A percentile compares a stretch with the other conserved stretches of the same genome.
Evolutionary conservation across 1,284 basidiomycete genomes (phyloP).

Genomic region (Peniophora sp.): DNA sequence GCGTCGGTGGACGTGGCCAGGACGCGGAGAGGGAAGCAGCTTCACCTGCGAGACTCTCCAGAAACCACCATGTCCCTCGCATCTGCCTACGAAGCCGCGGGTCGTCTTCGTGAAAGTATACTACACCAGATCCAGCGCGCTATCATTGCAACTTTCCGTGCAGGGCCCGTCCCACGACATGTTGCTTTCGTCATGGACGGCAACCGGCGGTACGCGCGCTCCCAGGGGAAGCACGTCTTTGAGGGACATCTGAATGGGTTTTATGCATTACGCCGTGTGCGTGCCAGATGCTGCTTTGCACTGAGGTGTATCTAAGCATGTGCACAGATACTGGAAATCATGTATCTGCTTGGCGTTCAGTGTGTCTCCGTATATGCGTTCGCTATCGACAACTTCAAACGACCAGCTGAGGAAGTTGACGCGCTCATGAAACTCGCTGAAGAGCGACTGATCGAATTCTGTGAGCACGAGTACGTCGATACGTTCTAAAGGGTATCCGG

Average conservation of each 20-base stretch:
- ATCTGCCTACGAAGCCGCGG: slow-evolving; percentile 1
- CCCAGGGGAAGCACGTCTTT: slow-evolving; percentile 51
- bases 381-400: slow-evolving; percentile 95
- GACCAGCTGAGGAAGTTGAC: slow-evolving; percentile 82
- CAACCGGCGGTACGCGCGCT: slow-evolving; percentile 88
- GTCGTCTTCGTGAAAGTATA: slow-evolving; percentile 7
- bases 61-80: slow-evolving; percentile 4
- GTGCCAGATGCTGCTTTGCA: slow-evolving; percentile 17
- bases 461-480: slow-evolving; percentile 61
- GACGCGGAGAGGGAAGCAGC: too few species aligned
- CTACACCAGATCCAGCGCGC: slow-evolving; percentile 27
- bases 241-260: slow-evolving; percentile 89
- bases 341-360: slow-evolving; percentile 66
- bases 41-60: too few species aligned
- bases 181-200: slow-evolving; percentile 99
- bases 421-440: slow-evolving; percentile 84
- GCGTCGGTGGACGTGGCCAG: too few species aligned
- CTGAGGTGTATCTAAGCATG: neutral
- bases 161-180: slow-evolving; percentile 87
- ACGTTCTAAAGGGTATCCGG: neutral
- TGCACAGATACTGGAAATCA: slow-evolving; percentile 73
- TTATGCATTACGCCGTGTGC: slow-evolving; percentile 70
- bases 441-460: slow-evolving; percentile 78
- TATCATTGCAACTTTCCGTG: slow-evolving; percentile 56
- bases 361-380: slow-evolving; percentile 95